Evolutionary conservation across 1,284 basidiomycete genomes (phyloP).

Genomic region (Tylopilus sp.): DNA sequence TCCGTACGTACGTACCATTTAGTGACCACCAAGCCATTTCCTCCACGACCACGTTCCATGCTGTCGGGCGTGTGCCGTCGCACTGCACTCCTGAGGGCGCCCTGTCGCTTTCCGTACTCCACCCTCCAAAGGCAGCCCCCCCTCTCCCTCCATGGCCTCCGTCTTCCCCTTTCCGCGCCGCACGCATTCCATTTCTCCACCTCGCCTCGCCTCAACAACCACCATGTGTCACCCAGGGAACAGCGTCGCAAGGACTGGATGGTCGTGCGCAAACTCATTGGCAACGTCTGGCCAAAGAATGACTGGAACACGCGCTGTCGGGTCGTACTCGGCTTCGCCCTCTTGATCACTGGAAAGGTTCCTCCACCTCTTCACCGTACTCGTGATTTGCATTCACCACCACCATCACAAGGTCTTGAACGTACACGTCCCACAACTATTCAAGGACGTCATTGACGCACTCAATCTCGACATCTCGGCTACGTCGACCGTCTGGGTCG

Average conservation of each 20-base stretch:
- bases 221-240: constrained; percentile 36
- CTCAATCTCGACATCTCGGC: constrained; percentile 83
- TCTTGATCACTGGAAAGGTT: constrained; percentile 89
- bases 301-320: constrained; percentile 75
- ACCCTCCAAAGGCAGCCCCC: constrained; percentile 10
- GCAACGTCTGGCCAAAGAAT: constrained; percentile 72
- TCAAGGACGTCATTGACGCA: constrained; percentile 89
- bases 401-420: constrained; percentile 66
- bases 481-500: constrained; percentile 82
- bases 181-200: constrained; percentile 12
- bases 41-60: constrained; percentile 15
- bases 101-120: not conserved
- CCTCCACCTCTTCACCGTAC: constrained; percentile 12
- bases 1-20: not conserved
- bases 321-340: constrained; percentile 78
- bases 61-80: constrained; percentile 19
- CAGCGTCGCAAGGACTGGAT: constrained; percentile 68
- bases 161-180: not conserved
- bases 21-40: no score
- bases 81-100: constrained; percentile 6
- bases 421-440: constrained; percentile 95
- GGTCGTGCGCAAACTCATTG: constrained; percentile 59
- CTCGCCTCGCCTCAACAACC: constrained; percentile 9
- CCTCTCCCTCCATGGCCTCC: constrained; percentile 3
- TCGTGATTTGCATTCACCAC: constrained; percentile 1